phyloP scores from a whole-genome alignment of 441 rosid genomes.

The Croton setiger region DNA sequence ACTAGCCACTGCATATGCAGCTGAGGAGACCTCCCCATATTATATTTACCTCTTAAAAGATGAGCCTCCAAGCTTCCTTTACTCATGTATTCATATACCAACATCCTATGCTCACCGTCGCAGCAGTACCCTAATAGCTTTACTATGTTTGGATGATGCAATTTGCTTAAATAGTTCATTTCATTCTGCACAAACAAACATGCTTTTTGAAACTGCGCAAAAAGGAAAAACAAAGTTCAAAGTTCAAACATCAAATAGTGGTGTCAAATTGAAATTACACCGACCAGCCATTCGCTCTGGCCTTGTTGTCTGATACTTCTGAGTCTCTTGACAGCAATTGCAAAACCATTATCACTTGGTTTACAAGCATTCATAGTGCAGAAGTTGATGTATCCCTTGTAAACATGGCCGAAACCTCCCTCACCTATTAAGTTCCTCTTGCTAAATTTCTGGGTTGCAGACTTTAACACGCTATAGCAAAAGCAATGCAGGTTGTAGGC shows the following conservation, averaged over 20 bases:
- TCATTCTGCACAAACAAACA: conserved; percentile 29
- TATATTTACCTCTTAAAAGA: conserved; percentile 23
- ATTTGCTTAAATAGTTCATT: conserved; percentile 24
- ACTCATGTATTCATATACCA: conserved; percentile 35
- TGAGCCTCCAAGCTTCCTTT: conserved; percentile 34
- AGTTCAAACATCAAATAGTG: no score
- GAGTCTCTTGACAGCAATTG: conserved; percentile 37
- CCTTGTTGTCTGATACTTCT: conserved; percentile 31
- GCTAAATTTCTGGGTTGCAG: conserved; percentile 33
- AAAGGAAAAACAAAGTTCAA: no score
- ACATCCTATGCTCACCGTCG: conserved; percentile 21
- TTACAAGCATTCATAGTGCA: conserved; percentile 21
- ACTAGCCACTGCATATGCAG: neutral
- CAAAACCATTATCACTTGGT: conserved; percentile 11
- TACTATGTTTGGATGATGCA: conserved; percentile 35
- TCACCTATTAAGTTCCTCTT: conserved; percentile 26
- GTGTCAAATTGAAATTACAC: no score
- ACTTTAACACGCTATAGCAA: conserved; percentile 17
- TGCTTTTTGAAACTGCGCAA: neutral
- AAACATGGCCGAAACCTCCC: conserved; percentile 39
- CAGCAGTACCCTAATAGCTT: conserved; percentile 33
- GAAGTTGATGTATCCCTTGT: conserved; percentile 30
- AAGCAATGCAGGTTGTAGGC: conserved; percentile 26
- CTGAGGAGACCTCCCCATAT: no score
- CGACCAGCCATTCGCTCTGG: conserved; percentile 31